Conservation (phyloP, 768 basidiomycete genomes). For the Lanmaoa pseudosensibilis region DNA sequence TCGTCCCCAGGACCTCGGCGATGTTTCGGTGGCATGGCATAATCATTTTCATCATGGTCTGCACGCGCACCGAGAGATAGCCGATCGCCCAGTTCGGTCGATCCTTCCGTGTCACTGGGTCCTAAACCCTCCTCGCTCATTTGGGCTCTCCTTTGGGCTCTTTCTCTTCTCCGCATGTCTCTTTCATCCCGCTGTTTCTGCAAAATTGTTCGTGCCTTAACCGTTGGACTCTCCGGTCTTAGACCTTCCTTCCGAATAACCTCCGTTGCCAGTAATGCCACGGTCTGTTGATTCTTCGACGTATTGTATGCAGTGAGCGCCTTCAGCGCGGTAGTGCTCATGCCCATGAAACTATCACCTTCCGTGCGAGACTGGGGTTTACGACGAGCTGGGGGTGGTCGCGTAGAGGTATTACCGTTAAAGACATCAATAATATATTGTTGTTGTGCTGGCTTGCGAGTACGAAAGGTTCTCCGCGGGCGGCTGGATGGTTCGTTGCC, state of each 20-base stretch:
- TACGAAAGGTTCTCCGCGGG: conserved; percentile 52
- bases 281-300: conserved; percentile 64
- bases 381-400: conserved; percentile 43
- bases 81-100: conserved; percentile 8
- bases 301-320: conserved; percentile 75
- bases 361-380: conserved; percentile 38
- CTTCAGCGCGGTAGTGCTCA: conserved; percentile 68
- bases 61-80: background rate
- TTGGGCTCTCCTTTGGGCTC: conserved; percentile 62
- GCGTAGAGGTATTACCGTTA: conserved; percentile 27
- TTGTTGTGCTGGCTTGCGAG: conserved; percentile 42
- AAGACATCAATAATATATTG: conserved; percentile 41
- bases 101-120: conserved; percentile 33
- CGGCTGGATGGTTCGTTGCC: conserved; percentile 9
- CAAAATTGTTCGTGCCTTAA: conserved; percentile 65
- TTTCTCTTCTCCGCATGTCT: conserved; percentile 49
- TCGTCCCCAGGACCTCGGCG: conserved; percentile 75
- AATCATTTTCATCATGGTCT: conserved; percentile 29
- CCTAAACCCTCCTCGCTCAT: conserved; percentile 38
- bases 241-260: conserved; percentile 67
- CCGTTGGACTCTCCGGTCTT: conserved; percentile 77
- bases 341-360: conserved; percentile 54
- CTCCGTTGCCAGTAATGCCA: conserved; percentile 63
- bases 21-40: conserved; percentile 40
- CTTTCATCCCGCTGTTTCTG: conserved; percentile 71